Conservation (phyloP, 345 rosid genomes). For the Corymbia maculata region DNA sequence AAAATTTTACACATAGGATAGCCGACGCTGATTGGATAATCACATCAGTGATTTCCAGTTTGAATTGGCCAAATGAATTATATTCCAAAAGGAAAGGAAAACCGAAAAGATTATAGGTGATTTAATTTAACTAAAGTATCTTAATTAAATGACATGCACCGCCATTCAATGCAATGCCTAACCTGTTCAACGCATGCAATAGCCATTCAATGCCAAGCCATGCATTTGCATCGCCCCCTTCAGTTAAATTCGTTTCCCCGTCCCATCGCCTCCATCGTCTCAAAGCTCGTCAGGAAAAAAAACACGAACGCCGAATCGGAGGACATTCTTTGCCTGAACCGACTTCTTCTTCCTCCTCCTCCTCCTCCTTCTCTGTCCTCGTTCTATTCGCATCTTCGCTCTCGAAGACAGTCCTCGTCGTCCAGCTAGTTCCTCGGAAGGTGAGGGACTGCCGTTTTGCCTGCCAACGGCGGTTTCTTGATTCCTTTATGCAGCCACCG, state of each 20-base stretch:
- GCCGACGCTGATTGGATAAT: not conserved
- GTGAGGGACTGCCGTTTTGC: not conserved
- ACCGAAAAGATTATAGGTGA: not conserved
- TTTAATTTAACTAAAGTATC: not conserved
- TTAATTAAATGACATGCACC: not conserved
- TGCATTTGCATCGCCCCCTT: not conserved
- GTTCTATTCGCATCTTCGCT: not conserved
- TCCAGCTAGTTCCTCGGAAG: not conserved
- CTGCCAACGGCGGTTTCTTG: not conserved
- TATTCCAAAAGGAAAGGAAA: not conserved
- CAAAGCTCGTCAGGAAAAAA: not conserved
- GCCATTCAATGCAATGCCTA: not conserved
- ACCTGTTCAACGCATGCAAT: not conserved
- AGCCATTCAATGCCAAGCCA: not conserved
- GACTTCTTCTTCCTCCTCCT: not conserved
- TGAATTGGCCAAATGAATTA: not conserved
- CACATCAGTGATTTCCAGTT: fast-evolving
- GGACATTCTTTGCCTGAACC: not conserved
- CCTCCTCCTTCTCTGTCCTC: not conserved
- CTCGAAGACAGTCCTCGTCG: not conserved
- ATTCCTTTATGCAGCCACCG: fast-evolving
- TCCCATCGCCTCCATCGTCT: not conserved
- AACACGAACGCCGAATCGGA: not conserved
- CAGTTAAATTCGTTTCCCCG: not conserved
- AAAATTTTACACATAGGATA: no score